Evolutionary conservation across 2,329 filamentous ascomycete genomes (phyloP).

Genomic region (Fusarium miscanthi): DNA sequence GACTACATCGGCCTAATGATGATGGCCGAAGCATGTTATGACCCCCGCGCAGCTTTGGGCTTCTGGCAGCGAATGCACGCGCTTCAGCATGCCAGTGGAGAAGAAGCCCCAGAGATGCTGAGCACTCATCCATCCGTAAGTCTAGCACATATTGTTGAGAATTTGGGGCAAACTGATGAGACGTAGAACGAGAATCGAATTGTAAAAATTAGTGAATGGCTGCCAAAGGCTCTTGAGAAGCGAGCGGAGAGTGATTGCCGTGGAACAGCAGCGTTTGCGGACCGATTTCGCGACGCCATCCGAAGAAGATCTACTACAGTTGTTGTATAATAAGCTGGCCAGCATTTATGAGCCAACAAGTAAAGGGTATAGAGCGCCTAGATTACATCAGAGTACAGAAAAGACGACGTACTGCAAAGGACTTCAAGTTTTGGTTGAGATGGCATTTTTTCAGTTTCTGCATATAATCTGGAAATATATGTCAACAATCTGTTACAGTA

Average conservation of each 20-base stretch:
- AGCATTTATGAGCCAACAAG: background rate
- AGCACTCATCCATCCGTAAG: conserved; percentile 80
- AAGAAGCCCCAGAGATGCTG: conserved; percentile 74
- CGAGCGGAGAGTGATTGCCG: conserved; percentile 64
- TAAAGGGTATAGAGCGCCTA: background rate
- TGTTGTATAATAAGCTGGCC: conserved; percentile 20
- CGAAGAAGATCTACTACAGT: conserved; percentile 46
- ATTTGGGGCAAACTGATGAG: background rate
- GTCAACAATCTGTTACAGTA: background rate
- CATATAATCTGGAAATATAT: background rate
- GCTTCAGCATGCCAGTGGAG: conserved; percentile 51
- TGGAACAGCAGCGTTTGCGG: conserved; percentile 63
- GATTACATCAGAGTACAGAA: background rate
- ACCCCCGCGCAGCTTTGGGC: conserved; percentile 72
- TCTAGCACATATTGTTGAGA: conserved; percentile 18
- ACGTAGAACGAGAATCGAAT: conserved; percentile 69
- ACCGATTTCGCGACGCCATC: conserved; percentile 62
- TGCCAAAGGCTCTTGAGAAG: conserved; percentile 67
- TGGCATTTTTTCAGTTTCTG: background rate
- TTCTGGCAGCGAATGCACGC: conserved; percentile 77
- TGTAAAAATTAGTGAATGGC: conserved; percentile 72
- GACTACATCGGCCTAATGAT: conserved; percentile 86
- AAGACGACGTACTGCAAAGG: background rate
- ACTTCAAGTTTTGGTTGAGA: background rate
- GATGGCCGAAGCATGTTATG: conserved; percentile 84